phyloP scores from a whole-genome alignment of 106 monocot species.

The Dendrobium huoshanense region DNA sequence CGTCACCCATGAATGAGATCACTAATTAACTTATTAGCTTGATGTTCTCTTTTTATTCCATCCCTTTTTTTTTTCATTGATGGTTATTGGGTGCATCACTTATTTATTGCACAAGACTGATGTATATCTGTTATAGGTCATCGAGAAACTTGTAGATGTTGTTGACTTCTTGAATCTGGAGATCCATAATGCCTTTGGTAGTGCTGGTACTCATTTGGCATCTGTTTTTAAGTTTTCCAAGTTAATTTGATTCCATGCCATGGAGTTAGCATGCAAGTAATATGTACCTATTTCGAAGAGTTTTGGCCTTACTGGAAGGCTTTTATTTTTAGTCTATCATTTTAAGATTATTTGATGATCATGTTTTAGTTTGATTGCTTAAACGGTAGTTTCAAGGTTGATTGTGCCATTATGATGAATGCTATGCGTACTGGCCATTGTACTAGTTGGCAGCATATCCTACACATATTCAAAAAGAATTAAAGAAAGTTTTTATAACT shows the following conservation, averaged over 20 bases:
- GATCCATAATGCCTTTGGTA: conserved; percentile 73
- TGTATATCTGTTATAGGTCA: conserved; percentile 45
- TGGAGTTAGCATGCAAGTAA: not conserved
- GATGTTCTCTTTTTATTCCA: not conserved
- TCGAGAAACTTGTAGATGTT: conserved; percentile 93
- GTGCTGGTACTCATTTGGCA: conserved; percentile 45
- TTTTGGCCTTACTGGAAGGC: not conserved
- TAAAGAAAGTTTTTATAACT: not conserved
- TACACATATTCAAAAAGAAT: not conserved
- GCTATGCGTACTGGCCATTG: not conserved
- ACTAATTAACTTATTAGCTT: not conserved
- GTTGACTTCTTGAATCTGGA: conserved; percentile 86
- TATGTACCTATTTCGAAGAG: not conserved
- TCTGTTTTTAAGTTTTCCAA: not conserved
- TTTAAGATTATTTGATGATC: not conserved
- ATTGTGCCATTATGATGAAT: not conserved
- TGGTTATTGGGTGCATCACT: not conserved
- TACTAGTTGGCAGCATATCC: not conserved
- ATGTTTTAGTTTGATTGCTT: not conserved
- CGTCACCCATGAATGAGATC: not conserved
- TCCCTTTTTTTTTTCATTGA: not conserved
- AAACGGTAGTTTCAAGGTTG: not conserved
- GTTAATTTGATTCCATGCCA: not conserved
- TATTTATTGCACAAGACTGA: not conserved
- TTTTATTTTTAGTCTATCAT: not conserved